A percentile compares a stretch with the other conserved stretches of the same genome.
These are phyloP conservation scores for Colletotrichum sp. DNA, from an alignment of 2,329 filamentous ascomycete species.

Conservation along the genomic window DNA sequence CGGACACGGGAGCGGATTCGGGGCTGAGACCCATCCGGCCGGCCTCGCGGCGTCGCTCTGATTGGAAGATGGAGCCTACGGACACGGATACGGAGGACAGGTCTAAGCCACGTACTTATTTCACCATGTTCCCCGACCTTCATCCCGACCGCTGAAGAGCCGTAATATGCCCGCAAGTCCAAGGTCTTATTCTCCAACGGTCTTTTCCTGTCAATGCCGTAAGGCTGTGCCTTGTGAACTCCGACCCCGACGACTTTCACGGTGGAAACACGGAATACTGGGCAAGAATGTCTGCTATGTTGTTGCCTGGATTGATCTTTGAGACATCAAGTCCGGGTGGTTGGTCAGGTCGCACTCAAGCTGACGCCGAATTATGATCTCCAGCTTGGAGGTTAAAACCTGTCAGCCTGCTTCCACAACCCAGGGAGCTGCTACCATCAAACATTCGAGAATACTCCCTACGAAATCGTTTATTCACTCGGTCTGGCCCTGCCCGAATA, in stretches of 20 bases:
- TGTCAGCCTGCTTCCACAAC: neutral
- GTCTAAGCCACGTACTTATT: neutral
- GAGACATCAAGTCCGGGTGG: neutral
- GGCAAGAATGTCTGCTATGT: neutral
- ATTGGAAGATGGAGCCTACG: neutral
- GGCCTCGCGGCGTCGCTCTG: neutral
- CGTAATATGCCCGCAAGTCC: neutral
- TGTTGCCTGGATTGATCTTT: neutral
- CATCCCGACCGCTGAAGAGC: constrained; percentile 23
- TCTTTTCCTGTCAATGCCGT: neutral
- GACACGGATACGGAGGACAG: constrained; percentile 3
- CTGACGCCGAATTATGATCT: neutral
- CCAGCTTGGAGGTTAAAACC: neutral
- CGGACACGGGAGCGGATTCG: constrained; percentile 1
- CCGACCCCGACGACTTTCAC: neutral
- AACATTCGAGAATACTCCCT: neutral
- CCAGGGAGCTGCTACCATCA: neutral
- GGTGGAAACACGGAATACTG: neutral
- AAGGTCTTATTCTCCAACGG: neutral
- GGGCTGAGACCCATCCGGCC: neutral
- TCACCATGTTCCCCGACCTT: neutral
- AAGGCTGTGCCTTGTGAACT: neutral
- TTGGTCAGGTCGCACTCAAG: neutral
- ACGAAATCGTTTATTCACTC: neutral
- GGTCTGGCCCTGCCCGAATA: neutral